Conservation (phyloP, 768 basidiomycete genomes). For the Cystobasidium onofrii region DNA sequence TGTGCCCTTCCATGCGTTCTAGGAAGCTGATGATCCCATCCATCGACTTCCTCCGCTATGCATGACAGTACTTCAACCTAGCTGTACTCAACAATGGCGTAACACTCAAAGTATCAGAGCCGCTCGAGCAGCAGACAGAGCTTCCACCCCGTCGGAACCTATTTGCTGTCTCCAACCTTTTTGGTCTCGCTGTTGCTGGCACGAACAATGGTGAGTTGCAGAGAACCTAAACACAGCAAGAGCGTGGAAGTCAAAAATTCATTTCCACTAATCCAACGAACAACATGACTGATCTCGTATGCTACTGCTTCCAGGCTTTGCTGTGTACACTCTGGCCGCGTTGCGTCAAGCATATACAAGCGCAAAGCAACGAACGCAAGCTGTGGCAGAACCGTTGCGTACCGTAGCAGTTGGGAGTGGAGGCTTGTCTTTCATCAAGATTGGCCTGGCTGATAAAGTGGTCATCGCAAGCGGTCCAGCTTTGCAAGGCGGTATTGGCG, state of each 20-base stretch:
- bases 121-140: not conserved
- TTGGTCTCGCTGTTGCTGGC: slow-evolving; percentile 30
- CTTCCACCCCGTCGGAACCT: slow-evolving; percentile 14
- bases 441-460: slow-evolving; percentile 37
- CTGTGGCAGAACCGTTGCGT: slow-evolving; percentile 10
- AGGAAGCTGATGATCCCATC: no score
- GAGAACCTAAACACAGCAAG: not conserved
- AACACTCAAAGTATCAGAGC: not conserved
- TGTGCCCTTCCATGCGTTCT: no score
- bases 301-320: slow-evolving; percentile 37
- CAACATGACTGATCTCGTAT: not conserved
- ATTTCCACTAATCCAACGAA: not conserved
- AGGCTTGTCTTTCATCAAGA: slow-evolving; percentile 36
- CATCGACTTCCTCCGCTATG: not conserved
- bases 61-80: slow-evolving; percentile 23
- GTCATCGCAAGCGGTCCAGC: slow-evolving; percentile 35
- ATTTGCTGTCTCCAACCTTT: slow-evolving; percentile 35
- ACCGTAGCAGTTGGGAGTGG: slow-evolving; percentile 26
- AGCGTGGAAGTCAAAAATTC: no score
- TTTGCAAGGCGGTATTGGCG: slow-evolving; percentile 31
- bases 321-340: slow-evolving; percentile 34
- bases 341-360: slow-evolving; percentile 23
- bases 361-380: slow-evolving; percentile 23
- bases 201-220: not conserved
- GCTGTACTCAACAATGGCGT: slow-evolving; percentile 30